Base-by-base conservation (phyloP, 2,329 filamentous ascomycete species). In the Tolypocladium paradoxum region DNA sequence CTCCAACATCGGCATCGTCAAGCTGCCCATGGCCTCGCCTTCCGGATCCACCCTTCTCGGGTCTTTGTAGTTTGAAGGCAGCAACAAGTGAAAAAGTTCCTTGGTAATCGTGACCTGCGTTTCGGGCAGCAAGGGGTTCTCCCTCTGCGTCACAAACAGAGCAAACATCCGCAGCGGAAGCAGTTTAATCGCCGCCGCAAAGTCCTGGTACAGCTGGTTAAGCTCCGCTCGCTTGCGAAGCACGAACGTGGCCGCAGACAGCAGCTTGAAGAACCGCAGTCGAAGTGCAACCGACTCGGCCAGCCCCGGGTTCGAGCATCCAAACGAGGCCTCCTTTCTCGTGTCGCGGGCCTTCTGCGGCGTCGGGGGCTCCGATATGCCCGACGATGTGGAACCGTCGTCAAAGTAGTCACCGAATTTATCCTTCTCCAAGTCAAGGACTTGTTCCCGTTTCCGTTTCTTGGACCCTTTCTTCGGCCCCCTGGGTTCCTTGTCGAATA, bases 401-500 rank as follows among this genome's bases (percentile, higher is more conserved):
- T 84, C 81, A 33, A 74, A 72, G 59, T 85, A 85, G 57, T 83
- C 79, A 14, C 77, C 81, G 53, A 78, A 82, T 51, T 81, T 73
- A 43, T 78, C 75, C 31, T 83, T 80, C 16, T 83, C 78, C 7
- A 85, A 65, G 53, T 85, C 79, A 9, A 84, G 69, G 31, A 67
- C 67, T 24, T 68, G 58, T 3, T 69, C 68, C 35, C 74, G 67
- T 57, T 79, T 81, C 22, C 78, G 70, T 59, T 81, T 81, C 55
- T 71, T 76, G 20, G 66, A 66, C 27, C 67, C 62, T 51, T 69
- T 70, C 47, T 59, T 62, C 61, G 72, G 56, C 60, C 70, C 56
- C 69, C 74, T 49, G 61, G 67, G 57, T 71, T 91, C 88, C 51
- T 81, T 79, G 24, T 77, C 73, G 70, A 87, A 92, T 4, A 91